Base-by-base conservation (phyloP, 169 alveolate genomes). In the Prorocentrum cordatum region DNA sequence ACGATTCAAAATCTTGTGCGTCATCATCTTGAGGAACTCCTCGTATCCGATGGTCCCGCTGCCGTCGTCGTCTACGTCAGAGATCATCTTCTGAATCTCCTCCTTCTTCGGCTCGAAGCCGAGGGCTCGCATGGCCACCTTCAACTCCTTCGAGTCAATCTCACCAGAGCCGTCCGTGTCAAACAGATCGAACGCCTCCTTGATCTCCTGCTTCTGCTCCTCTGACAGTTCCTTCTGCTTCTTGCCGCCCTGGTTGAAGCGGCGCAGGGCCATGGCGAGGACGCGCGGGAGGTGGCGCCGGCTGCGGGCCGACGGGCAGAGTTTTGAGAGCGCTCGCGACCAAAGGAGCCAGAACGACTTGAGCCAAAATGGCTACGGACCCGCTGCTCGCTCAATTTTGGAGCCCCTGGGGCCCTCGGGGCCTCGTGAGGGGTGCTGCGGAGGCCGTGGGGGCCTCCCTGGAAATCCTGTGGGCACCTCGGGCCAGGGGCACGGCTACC, bases 31-130 rank as follows among this genome's bases (percentile, higher is more conserved):
- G 67, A 82, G 68, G 80, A 82, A 82, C 88, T 77, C 72, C 39
- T 85, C 92, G 27, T 47, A 85, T 4, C 79, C 92, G 31, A 85
- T 85, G 59, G 83, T 39, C 5, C 92, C 92, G 2, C 71, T 47
- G 64, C 89, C 89, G 24, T 79, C 89, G 36, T 59, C 89, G 47
- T 93, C 94, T 62, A 93, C 93, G 26, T 93, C 94, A 10, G 93
- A 67, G 64, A 93, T 82, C 84, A 93, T 92, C 92, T 88, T 83
- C 91, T 93, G 93, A 29, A 93, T 87, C 33, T 97, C 99, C 86
- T 98, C 99, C 91, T 96, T 97, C 93, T 96, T 96, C 22, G 99
- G 99, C 87, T 98, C 99, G 91, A 97, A 98, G 27, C 99, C 99
- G 24, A 98, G 95, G 20, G 99, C 99, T 50, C 99, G 94, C 99